phyloP scores from a whole-genome alignment of 345 rosid genomes.

The Mercurialis annua region DNA sequence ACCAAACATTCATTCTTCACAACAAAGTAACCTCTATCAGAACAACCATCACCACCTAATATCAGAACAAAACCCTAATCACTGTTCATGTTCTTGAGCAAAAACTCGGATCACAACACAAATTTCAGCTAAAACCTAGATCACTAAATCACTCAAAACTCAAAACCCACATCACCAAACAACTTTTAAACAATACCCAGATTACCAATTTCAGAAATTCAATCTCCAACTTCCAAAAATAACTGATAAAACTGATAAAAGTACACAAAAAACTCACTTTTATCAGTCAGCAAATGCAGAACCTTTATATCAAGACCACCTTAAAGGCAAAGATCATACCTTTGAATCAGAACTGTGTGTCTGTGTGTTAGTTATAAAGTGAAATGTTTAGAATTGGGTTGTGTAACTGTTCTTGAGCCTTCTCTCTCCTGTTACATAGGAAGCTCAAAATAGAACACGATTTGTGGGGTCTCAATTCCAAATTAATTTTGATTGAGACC shows the following conservation, averaged over 20 bases:
- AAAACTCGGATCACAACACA: conserved; percentile 12
- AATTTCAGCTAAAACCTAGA: conserved; percentile 14
- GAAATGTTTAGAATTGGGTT: background rate
- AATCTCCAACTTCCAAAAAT: background rate
- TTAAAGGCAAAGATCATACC: conserved; percentile 6
- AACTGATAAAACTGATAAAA: background rate
- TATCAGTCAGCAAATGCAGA: conserved; percentile 20
- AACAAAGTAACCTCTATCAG: conserved; percentile 17
- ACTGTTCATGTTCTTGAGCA: background rate
- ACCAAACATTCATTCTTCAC: conserved; percentile 24
- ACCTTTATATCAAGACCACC: background rate
- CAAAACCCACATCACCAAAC: conserved; percentile 18
- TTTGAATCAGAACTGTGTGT: background rate
- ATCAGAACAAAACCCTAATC: conserved; percentile 13
- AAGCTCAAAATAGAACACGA: conserved; percentile 35
- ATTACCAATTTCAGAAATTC: conserved; percentile 10
- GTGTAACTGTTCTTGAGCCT: conserved; percentile 16
- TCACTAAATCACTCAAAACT: conserved; percentile 23
- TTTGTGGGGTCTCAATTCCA: conserved; percentile 41
- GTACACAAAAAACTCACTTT: background rate
- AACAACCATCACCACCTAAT: conserved; percentile 6
- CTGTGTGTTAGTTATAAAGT: background rate
- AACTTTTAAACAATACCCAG: conserved; percentile 13
- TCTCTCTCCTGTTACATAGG: background rate
- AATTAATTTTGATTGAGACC: conserved; percentile 28